Conservation (phyloP, 371 early-diverging fungal species). For the Saksenaea oblongispora region DNA sequence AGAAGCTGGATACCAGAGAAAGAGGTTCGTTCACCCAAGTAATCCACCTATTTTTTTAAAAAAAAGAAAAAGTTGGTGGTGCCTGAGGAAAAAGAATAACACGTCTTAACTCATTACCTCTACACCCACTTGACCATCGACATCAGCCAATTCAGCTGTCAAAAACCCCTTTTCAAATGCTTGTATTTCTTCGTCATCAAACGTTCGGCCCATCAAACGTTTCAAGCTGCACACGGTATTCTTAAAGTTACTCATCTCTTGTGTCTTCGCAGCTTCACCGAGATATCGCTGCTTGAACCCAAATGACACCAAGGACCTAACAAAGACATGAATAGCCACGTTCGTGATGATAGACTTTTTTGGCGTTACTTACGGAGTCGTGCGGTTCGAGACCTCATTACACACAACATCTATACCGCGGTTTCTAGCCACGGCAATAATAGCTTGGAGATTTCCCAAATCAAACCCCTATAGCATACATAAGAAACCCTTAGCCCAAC, state of each 20-base stretch:
- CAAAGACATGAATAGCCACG: background rate
- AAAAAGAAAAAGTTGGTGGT: too few species aligned
- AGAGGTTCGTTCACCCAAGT: conserved; percentile 70
- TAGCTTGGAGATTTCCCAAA: conserved; percentile 90
- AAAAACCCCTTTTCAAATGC: conserved; percentile 78
- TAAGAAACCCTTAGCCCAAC: background rate
- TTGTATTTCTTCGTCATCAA: conserved; percentile 83
- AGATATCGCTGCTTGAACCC: conserved; percentile 90
- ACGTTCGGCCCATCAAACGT: conserved; percentile 92
- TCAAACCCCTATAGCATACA: conserved; percentile 96
- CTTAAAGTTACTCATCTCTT: conserved; percentile 90
- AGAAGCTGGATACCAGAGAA: conserved; percentile 90
- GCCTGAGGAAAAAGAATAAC: too few species aligned
- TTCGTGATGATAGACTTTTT: background rate
- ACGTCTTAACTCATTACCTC: too few species aligned
- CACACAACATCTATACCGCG: conserved; percentile 94
- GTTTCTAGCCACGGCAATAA: conserved; percentile 94
- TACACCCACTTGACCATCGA: conserved; percentile 81
- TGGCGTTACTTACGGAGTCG: conserved; percentile 77
- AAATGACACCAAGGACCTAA: conserved; percentile 84
- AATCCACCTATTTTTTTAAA: conserved; percentile 59
- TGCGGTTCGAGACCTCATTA: conserved; percentile 94
- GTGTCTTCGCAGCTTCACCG: conserved; percentile 92
- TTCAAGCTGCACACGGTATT: conserved; percentile 92
- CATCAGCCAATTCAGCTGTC: conserved; percentile 75